Evolutionary conservation across 23 red algal genomes (phyloP), one percentile per base, ranked within the genome.

Genomic region (Agarophyton chilense): DNA sequence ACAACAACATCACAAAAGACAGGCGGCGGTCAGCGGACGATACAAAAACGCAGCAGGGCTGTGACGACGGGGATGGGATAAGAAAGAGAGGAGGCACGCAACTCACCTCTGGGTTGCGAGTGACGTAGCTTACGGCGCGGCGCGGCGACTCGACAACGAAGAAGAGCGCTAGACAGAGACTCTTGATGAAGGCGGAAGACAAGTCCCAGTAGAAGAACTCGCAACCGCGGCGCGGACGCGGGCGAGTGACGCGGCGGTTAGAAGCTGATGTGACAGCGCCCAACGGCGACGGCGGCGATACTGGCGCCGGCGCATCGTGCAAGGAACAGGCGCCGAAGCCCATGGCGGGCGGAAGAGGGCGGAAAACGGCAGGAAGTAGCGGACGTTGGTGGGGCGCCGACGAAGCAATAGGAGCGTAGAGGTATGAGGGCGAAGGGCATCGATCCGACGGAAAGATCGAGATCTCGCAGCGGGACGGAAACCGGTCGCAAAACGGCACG

Each of bases 131-230:
- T 0, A 35, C 55, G 13, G 78, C 14, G 28, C 85, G 70, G 38
- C 85, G 67, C 31, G 85, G 85, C 33, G 70, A 77, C 60, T 89
- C 85, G 11, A 62, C 73, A 10, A 67, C 67, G 49, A 78, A 29
- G 67, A 89, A 89, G 34, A 67, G 51, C 51, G 85, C 44, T 0
- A 89, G 85, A 46, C 85, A 89, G 0, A 35, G 21, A 14, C 5
- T 16, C 80, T 84, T 89, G 51, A 60, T 10, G 13, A 89, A 22
- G 7, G 57, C 72, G 28, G 63, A 74, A 2, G 70, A 78, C 39
- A 89, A 10, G 53, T 89, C 85, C 85, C 85, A 89, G 85, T 79
- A 89, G 60, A 89, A 89, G 68, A 74, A 74, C 21, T 47, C 21
- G 68, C 68, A 74, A 1, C 14, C 18, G 14, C 41, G 68, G n/a